Conservation (phyloP, 129 eudicot species). For the Chrysanthemum makinoi region DNA sequence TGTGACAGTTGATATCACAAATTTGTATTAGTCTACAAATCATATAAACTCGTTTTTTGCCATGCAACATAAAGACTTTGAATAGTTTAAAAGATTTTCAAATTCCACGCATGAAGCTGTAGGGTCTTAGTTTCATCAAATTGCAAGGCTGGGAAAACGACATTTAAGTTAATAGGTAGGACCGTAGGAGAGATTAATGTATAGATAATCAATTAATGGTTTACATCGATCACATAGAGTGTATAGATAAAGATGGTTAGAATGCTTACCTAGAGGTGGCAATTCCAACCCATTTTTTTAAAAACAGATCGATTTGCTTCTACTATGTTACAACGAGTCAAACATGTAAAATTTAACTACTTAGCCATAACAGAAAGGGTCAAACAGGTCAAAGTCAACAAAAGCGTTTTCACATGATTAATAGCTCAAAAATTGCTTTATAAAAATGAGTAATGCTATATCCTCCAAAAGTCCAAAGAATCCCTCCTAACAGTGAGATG, state of each 20-base stretch:
- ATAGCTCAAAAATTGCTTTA: background rate
- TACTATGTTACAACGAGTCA: background rate
- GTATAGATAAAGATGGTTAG: background rate
- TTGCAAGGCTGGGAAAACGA: background rate
- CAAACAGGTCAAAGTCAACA: background rate
- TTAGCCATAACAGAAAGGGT: background rate
- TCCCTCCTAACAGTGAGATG: too few species aligned
- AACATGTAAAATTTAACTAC: background rate
- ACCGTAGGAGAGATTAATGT: background rate
- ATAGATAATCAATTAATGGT: background rate
- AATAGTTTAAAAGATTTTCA: conserved; percentile 11
- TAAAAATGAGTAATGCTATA: background rate
- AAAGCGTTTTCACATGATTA: background rate
- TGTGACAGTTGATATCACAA: conserved; percentile 5
- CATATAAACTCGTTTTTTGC: conserved; percentile 1
- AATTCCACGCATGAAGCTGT: background rate
- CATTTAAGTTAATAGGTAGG: background rate
- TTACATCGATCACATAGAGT: background rate
- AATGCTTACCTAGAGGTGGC: conserved; percentile 4
- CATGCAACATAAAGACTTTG: conserved; percentile 5
- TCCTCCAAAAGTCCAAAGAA: background rate
- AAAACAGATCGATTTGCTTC: conserved; percentile 4
- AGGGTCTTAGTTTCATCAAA: background rate
- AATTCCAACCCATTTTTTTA: background rate
- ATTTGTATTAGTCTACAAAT: conserved; percentile 1